phyloP scores from a whole-genome alignment of 1,139 yeast genomes.

The Lodderomyces pseudojiufengensis region DNA sequence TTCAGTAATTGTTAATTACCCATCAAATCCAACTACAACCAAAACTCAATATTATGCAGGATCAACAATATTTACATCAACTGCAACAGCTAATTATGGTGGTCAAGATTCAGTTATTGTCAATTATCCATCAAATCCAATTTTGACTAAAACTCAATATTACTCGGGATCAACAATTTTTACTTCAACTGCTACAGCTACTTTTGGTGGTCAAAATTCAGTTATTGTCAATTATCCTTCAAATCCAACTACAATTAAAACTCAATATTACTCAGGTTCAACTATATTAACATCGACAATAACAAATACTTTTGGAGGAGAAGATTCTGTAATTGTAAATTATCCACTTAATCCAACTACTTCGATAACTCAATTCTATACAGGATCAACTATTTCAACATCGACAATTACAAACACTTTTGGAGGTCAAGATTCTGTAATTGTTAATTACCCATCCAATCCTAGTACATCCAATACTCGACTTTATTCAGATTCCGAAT shows the following conservation, averaged over 20 bases:
- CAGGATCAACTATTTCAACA: constrained; percentile 7
- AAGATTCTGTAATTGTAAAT: constrained; percentile 18
- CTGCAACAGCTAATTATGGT: constrained; percentile 10
- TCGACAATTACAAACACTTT: constrained; percentile 11
- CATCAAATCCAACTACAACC: constrained; percentile 13
- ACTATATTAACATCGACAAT: constrained; percentile 9
- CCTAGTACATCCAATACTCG: constrained; percentile 1
- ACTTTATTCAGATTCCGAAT: constrained; percentile 1
- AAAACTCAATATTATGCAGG: constrained; percentile 10
- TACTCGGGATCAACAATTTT: constrained; percentile 7
- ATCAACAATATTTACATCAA: constrained; percentile 5
- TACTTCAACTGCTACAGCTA: constrained; percentile 4
- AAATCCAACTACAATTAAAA: constrained; percentile 12
- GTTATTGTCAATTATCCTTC: constrained; percentile 20
- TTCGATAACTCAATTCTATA: constrained; percentile 14
- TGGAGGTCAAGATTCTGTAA: constrained; percentile 17
- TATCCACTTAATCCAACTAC: constrained; percentile 16
- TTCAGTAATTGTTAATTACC: constrained; percentile 17
- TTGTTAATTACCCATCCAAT: constrained; percentile 14
- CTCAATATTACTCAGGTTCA: constrained; percentile 9
- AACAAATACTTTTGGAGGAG: constrained; percentile 12
- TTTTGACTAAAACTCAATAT: constrained; percentile 10
- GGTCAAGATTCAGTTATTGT: constrained; percentile 18
- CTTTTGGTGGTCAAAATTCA: constrained; percentile 15
- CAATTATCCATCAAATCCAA: constrained; percentile 16